Percentiles rank a stretch among this genome's conserved stretches.
Evolutionary conservation across 108 stramenopile species (phyloP).

Genomic region (Nitzschia inconspicua): DNA sequence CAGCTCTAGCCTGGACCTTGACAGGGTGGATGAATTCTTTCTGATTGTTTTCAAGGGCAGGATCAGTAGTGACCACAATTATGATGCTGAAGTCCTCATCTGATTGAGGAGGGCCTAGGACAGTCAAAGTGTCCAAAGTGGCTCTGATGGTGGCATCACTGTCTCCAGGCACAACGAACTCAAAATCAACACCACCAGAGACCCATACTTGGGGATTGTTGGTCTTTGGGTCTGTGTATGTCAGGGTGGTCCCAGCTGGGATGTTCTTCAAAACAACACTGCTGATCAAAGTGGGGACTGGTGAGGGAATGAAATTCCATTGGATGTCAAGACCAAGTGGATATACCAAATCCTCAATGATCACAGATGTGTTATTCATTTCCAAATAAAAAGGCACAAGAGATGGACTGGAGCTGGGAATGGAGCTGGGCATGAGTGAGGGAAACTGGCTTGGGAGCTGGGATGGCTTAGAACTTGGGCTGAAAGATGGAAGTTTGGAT

Average conservation of each 20-base stretch:
- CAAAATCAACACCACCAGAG: too few relatives aligned
- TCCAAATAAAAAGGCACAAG: background rate
- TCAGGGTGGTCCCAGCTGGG: background rate
- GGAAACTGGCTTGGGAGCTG: background rate
- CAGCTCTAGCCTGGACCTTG: too few relatives aligned
- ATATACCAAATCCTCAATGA: background rate
- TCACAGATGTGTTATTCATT: background rate
- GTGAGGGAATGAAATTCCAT: background rate
- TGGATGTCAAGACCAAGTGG: background rate
- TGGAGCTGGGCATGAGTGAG: background rate
- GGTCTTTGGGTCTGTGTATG: too few relatives aligned
- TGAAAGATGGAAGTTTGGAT: background rate
- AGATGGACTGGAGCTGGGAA: background rate
- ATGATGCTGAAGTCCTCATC: too few relatives aligned
- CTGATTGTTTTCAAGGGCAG: too few relatives aligned
- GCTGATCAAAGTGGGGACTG: too few relatives aligned
- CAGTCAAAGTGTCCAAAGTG: too few relatives aligned
- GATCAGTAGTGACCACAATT: too few relatives aligned
- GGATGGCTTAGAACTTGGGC: background rate
- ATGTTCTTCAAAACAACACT: background rate
- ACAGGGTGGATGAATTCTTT: too few relatives aligned
- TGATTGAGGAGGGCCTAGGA: background rate
- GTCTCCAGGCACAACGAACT: too few relatives aligned
- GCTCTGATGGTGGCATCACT: too few relatives aligned
- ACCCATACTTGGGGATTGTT: too few relatives aligned